phyloP scores from a whole-genome alignment of 2,329 filamentous ascomycete species.

The Pseudogymnoascus sp. region DNA sequence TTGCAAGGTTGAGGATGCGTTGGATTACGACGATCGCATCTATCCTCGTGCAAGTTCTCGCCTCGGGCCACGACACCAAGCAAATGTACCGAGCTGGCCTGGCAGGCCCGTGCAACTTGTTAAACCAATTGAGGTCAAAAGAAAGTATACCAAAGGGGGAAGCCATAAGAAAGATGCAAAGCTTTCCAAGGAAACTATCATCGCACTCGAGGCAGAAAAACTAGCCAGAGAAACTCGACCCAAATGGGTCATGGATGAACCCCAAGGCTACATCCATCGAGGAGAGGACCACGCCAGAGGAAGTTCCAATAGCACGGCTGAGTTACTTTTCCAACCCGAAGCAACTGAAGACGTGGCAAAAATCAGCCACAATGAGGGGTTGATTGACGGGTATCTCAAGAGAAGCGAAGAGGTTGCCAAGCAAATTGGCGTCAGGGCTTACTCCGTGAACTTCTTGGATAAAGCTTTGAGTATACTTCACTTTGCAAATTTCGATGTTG shows the following conservation, averaged over 20 bases:
- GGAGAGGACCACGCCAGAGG: slow-evolving; percentile 68
- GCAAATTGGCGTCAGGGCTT: slow-evolving; percentile 61
- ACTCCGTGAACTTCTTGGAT: slow-evolving; percentile 81
- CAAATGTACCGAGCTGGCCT: slow-evolving; percentile 75
- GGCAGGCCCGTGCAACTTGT: slow-evolving; percentile 84
- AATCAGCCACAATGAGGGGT: slow-evolving; percentile 36
- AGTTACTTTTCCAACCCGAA: slow-evolving; percentile 72
- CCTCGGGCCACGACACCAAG: slow-evolving; percentile 84
- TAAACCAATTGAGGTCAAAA: slow-evolving; percentile 80
- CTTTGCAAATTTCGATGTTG: slow-evolving; percentile 61
- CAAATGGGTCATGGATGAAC: slow-evolving; percentile 90
- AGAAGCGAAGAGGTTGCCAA: slow-evolving; percentile 52
- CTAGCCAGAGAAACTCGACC: slow-evolving; percentile 72
- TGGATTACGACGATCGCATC: slow-evolving; percentile 96
- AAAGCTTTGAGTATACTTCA: slow-evolving; percentile 71
- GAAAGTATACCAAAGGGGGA: slow-evolving; percentile 55
- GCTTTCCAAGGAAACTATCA: slow-evolving; percentile 69
- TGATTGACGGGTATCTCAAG: slow-evolving; percentile 70
- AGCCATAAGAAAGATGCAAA: slow-evolving; percentile 69
- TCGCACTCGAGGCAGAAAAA: slow-evolving; percentile 75
- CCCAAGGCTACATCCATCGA: slow-evolving; percentile 73
- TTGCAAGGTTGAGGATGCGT: slow-evolving; percentile 86
- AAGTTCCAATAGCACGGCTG: slow-evolving; percentile 68
- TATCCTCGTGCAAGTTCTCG: slow-evolving; percentile 93
- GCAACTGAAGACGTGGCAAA: slow-evolving; percentile 34